Evolutionary conservation across 2,329 filamentous ascomycete species (phyloP).

Genomic region (Botrytis paeoniae): DNA sequence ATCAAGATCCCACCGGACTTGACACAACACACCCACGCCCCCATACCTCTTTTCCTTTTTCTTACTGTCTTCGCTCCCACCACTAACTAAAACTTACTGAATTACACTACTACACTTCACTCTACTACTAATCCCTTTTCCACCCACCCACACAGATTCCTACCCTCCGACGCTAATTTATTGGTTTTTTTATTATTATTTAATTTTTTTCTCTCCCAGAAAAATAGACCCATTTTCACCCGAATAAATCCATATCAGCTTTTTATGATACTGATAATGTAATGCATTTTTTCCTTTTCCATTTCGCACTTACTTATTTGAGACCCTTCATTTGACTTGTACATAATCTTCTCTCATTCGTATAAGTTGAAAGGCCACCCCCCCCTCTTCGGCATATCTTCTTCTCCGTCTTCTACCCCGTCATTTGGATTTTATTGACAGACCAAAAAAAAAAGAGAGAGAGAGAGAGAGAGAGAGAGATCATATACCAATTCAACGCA

Average conservation of each 20-base stretch:
- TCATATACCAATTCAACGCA: neutral
- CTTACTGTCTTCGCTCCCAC: neutral
- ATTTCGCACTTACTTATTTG: neutral
- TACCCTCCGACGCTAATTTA: neutral
- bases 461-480: neutral
- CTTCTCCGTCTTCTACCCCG: slow-evolving; percentile 27
- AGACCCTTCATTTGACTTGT: neutral
- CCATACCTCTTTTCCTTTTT: neutral
- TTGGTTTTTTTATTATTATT: neutral
- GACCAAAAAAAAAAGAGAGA: neutral
- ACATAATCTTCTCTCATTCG: slow-evolving; percentile 5
- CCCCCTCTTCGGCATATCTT: slow-evolving; percentile 30
- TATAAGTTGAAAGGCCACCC: slow-evolving; percentile 27
- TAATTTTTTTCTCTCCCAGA: neutral
- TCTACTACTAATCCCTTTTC: neutral
- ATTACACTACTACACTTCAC: neutral
- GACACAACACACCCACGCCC: slow-evolving; percentile 2
- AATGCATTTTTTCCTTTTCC: neutral
- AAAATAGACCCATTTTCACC: neutral
- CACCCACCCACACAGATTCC: neutral
- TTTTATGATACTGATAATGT: neutral
- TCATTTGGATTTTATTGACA: slow-evolving; percentile 20
- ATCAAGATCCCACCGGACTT: neutral
- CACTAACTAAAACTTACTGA: neutral
- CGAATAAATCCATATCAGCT: neutral